Percentiles rank a stretch among this genome's conserved stretches.
These are phyloP conservation scores for Aspergillus leporis DNA, from an alignment of 495 filamentous ascomycete genomes.

Conservation along the genomic window DNA sequence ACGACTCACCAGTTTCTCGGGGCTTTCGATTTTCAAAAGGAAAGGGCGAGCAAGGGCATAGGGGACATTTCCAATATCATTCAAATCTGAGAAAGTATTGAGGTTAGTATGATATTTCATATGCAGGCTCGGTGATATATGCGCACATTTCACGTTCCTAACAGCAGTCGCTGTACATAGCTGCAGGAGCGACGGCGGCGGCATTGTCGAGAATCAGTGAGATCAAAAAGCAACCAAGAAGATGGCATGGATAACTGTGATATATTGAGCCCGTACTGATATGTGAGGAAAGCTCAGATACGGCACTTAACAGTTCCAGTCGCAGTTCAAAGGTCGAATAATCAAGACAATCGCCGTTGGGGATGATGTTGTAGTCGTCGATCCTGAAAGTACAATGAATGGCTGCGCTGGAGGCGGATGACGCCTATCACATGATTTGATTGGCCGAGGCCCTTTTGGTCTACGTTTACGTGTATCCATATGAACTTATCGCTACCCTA, in stretches of 20 bases:
- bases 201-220: conserved; percentile 32
- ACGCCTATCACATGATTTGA: conserved; percentile 14
- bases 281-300: not conserved
- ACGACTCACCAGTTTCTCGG: conserved; percentile 60
- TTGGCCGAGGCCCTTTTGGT: not conserved
- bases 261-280: conserved; percentile 12
- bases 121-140: not conserved
- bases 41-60: conserved; percentile 61
- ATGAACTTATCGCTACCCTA: no score
- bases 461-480: conserved; percentile 2
- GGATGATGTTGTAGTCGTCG: conserved; percentile 2
- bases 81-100: conserved; percentile 41
- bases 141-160: conserved; percentile 47
- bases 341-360: not conserved
- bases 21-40: conserved; percentile 62
- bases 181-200: conserved; percentile 41
- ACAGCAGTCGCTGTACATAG: conserved; percentile 47
- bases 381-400: not conserved
- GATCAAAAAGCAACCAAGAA: conserved; percentile 22
- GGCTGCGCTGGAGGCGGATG: conserved; percentile 6
- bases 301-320: not conserved
- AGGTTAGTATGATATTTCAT: not conserved
- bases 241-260: conserved; percentile 18
- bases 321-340: not conserved
- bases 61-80: conserved; percentile 64